phyloP scores from a whole-genome alignment of 2,329 filamentous ascomycete genomes.

The Fusarium succisae region DNA sequence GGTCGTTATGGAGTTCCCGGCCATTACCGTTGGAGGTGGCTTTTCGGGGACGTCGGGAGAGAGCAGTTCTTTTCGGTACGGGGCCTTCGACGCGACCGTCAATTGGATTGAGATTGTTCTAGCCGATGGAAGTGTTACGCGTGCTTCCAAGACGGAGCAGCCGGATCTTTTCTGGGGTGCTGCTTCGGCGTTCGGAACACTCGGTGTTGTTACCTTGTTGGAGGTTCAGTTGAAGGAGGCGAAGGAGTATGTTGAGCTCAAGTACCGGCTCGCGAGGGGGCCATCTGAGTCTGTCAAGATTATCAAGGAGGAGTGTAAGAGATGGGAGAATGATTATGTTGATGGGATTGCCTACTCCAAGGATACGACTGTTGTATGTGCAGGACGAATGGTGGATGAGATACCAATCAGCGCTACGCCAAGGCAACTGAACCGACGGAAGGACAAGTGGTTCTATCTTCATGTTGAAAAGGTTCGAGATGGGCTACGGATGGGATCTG shows the following conservation, averaged over 20 bases:
- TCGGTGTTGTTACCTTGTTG: constrained; percentile 72
- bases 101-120: constrained; percentile 72
- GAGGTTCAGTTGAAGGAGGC: constrained; percentile 68
- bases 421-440: constrained; percentile 63
- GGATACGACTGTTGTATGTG: constrained; percentile 66
- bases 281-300: constrained; percentile 51
- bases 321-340: constrained; percentile 67
- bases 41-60: constrained; percentile 74
- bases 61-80: constrained; percentile 73
- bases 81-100: constrained; percentile 71
- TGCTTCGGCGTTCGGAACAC: constrained; percentile 71
- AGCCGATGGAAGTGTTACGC: constrained; percentile 65
- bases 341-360: constrained; percentile 73
- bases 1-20: constrained; percentile 77
- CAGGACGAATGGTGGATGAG: constrained; percentile 64
- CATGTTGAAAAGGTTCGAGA: constrained; percentile 62
- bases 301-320: constrained; percentile 55
- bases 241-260: constrained; percentile 64
- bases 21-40: constrained; percentile 75
- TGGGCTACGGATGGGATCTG: constrained; percentile 34
- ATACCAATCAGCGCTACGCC: constrained; percentile 48
- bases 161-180: constrained; percentile 72
- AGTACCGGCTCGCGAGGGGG: constrained; percentile 60
- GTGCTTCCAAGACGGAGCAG: constrained; percentile 62
- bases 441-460: constrained; percentile 79